Percentiles rank a stretch among this genome's conserved stretches.
phyloP scores from a whole-genome alignment of 345 rosid species.

The Corchorus olitorius region DNA sequence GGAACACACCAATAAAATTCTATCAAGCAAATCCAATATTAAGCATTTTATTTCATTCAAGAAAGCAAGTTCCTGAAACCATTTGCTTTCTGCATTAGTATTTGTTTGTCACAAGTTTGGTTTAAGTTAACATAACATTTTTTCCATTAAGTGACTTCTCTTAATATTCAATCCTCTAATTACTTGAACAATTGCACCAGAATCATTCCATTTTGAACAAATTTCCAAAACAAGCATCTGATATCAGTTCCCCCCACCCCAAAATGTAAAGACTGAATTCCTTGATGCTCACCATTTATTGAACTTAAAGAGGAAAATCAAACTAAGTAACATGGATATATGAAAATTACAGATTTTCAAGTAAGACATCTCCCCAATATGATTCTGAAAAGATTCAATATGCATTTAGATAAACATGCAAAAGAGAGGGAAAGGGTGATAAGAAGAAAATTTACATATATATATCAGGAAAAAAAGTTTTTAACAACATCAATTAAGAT shows the following conservation, averaged over 20 bases:
- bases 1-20: not conserved
- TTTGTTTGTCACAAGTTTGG: not conserved
- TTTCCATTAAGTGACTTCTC: not conserved
- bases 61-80: not conserved
- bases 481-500: not conserved
- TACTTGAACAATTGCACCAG: constrained; percentile 4
- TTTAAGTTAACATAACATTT: not conserved
- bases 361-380: not conserved
- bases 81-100: not conserved
- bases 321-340: not conserved
- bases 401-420: not conserved
- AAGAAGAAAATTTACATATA: not conserved
- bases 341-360: not conserved
- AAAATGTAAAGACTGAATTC: not conserved
- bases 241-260: not conserved
- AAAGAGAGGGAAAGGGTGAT: not conserved
- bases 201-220: not conserved
- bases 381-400: not conserved
- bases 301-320: not conserved
- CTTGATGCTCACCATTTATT: not conserved
- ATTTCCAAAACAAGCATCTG: not conserved
- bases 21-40: not conserved
- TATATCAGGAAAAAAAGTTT: not conserved
- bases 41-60: constrained; percentile 4
- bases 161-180: not conserved